phyloP scores from a whole-genome alignment of 2,329 filamentous ascomycete genomes.

The Colletotrichum godetiae region DNA sequence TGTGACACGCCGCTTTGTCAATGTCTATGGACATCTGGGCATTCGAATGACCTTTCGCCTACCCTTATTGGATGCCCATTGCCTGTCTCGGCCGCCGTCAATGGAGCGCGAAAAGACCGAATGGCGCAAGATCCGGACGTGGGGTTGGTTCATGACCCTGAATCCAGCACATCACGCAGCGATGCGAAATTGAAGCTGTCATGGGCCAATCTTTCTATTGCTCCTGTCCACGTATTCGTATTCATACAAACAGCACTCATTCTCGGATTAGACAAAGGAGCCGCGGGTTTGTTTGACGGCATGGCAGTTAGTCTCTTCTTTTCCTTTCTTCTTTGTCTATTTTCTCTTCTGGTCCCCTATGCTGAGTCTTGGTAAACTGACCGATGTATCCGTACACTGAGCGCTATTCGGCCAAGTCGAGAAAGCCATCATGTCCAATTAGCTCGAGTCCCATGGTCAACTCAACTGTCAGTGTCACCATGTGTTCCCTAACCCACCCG shows the following conservation, averaged over 20 bases:
- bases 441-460: slow-evolving; percentile 8
- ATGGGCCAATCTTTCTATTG: neutral
- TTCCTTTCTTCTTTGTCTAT: neutral
- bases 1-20: neutral
- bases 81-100: neutral
- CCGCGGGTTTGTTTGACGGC: neutral
- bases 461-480: slow-evolving; percentile 3
- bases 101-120: slow-evolving; percentile 6
- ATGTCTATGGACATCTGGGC: neutral
- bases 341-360: neutral
- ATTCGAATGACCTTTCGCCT: slow-evolving; percentile 19
- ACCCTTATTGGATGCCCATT: slow-evolving; percentile 13
- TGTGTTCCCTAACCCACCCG: slow-evolving; percentile 21
- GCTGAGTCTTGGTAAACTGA: neutral
- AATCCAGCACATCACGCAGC: neutral
- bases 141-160: slow-evolving; percentile 4
- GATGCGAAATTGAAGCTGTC: neutral
- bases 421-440: neutral
- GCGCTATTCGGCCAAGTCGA: neutral
- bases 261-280: neutral
- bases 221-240: slow-evolving; percentile 3
- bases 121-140: slow-evolving; percentile 10
- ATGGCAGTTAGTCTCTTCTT: neutral
- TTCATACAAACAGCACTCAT: neutral
- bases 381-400: neutral